Base-by-base conservation (phyloP, 2,329 filamentous ascomycete species). In the Monosporascus sp. region DNA sequence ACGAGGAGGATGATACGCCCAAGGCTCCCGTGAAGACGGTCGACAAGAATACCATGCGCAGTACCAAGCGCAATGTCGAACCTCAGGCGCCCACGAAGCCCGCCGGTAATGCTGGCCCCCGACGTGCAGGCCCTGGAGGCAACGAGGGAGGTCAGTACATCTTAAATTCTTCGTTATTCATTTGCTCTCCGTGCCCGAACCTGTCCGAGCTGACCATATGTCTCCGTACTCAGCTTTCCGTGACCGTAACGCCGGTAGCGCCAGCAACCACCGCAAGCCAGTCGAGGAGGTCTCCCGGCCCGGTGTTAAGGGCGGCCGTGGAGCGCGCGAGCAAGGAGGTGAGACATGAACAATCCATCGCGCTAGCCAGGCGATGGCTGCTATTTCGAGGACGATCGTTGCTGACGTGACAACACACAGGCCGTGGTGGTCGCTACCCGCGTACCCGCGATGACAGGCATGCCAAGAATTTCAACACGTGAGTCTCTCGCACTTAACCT, bases 11-110 rank as follows among this genome's bases (percentile, higher is more conserved):
- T 71, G 90, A 93, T 77, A 85, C 86, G 76, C 85, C 87, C 68
- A 79, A 85, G 67, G 87, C 87, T 72, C 92, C 91, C 68, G 86
- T 89, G 68, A 94, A 91, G 84, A 88, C 89, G 72, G 83, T 94
- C 71, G 91, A 96, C 74, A 96, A 94, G 85, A 83, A 85, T 63
- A 75, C 80, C 63, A 78, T 84, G 68, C 87, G 91, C 74, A 82
- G 82, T 61, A 76, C 72, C 72, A 97, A 97, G 87, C 90, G 91
- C 79, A 92, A 93, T 78, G 87, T 82, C 71, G 86, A 88, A 70
- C 84, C 85, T 71, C 85, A 91, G 71, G 82, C 84, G 68, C 85
- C 88, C 59, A 68, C 75, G 53, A 72, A 74, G 65, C 70, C 72
- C 62, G 59, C 55, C 49, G 50, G 62, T 46, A 70, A 70, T 63